Evolutionary conservation across 75 land plant species (phyloP).

Genomic region (Sequoia sempervirens): DNA sequence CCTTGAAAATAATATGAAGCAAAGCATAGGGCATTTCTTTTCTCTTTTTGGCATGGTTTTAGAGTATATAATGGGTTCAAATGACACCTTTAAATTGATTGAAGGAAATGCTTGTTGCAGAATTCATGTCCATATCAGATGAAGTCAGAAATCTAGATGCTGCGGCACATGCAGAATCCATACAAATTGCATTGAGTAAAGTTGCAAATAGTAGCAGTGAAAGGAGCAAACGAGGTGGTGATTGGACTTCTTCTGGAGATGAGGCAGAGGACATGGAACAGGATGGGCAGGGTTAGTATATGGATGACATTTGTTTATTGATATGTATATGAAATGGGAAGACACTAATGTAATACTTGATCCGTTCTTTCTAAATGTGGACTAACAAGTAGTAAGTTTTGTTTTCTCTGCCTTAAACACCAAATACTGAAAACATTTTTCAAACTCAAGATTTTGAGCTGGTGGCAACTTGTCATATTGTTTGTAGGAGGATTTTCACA

Average conservation of each 20-base stretch:
- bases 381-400: background rate
- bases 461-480: background rate
- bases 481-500: background rate
- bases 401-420: background rate
- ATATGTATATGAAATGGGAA: background rate
- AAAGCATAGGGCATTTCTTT: background rate
- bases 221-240: constrained; percentile 3
- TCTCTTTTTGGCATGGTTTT: constrained; percentile 6
- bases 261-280: constrained; percentile 24
- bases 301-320: background rate
- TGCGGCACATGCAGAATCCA: constrained; percentile 22
- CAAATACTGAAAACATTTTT: background rate
- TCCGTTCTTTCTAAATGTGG: background rate
- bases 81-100: background rate
- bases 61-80: background rate
- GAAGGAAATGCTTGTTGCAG: constrained; percentile 5
- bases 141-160: constrained; percentile 11
- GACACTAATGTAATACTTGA: background rate
- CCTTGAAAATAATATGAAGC: background rate
- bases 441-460: background rate
- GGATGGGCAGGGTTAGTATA: background rate
- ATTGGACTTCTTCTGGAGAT: constrained; percentile 25
- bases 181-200: constrained; percentile 16
- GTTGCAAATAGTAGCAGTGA: constrained; percentile 12
- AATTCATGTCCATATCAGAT: background rate